Evolutionary conservation across 2,329 filamentous ascomycete genomes (phyloP), one percentile per base, ranked within the genome.

Genomic region (Rhinocladiella mackenziei): DNA sequence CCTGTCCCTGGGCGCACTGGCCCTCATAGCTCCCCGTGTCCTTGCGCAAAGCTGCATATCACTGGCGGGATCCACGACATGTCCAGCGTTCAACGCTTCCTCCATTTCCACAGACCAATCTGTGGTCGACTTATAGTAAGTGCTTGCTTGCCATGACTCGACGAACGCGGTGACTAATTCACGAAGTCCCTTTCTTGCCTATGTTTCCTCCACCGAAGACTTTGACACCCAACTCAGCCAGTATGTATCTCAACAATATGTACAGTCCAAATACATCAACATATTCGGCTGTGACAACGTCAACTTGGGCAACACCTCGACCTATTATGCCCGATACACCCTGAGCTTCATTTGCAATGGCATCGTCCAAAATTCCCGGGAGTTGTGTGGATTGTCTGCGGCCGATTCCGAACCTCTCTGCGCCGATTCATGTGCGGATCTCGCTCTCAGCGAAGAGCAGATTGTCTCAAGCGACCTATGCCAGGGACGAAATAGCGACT

Each of bases 341-440:
- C 92, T 81, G 34, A 92, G 86, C 50, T 83, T 94, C 53, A 77
- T 98, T 54, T 98, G 92, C 75, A 97, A 94, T 72, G 78, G 86
- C 54, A 85, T 98, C 61, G 79, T 98, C 38, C 92, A 98, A 66
- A 89, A 88, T 62, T 97, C 92, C 4, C 80, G 84, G 58, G 62
- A 68, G 8, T 62, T 75, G 18, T 98, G 92, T 67, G 67, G 70
- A 14, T 69, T 94, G 33, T 76, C 82, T 0, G 65, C 73, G n/a
- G 67, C 74, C 20, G 70, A 82, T 30, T 80, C 86, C 4, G 73
- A 74, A 46, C 89, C 92, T 2, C 72, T 97, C 11, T 98, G 92
- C 65, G 92, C 91, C 33, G 84, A 92, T 52, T 83, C 86, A 53
- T 98, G 92, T 66, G 87, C 88, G 51, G 76, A 89, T 62, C 88